Evolutionary conservation across 768 basidiomycete genomes (phyloP).

Genomic region (Suillus bovinus): DNA sequence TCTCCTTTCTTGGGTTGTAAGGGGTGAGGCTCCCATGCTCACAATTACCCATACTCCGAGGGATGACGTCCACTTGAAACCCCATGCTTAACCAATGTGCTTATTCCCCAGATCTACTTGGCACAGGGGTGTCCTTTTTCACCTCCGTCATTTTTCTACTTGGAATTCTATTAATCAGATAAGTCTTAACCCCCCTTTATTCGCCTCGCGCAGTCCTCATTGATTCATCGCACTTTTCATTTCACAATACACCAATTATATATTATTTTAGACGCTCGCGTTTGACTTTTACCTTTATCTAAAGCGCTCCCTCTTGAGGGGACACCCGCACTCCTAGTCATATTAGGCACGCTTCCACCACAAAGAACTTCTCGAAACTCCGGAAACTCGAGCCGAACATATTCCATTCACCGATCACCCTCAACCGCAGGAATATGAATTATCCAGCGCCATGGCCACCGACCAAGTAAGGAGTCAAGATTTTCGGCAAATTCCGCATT

Average conservation of each 20-base stretch:
- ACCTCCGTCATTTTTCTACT: too few relatives aligned
- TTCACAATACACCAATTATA: too few relatives aligned
- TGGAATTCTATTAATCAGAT: too few relatives aligned
- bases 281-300: not conserved
- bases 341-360: not conserved
- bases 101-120: too few relatives aligned
- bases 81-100: too few relatives aligned
- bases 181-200: not conserved
- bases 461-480: too few relatives aligned
- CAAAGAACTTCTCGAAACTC: not conserved
- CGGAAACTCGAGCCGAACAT: not conserved
- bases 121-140: too few relatives aligned
- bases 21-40: too few relatives aligned
- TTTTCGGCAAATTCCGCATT: not conserved
- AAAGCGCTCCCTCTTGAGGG: not conserved
- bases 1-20: slow-evolving; percentile 1
- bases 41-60: too few relatives aligned
- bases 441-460: not conserved
- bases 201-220: slow-evolving; percentile 1
- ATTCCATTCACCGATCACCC: slow-evolving; percentile 4
- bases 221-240: slow-evolving; percentile 3
- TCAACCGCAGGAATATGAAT: slow-evolving; percentile 1
- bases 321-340: not conserved
- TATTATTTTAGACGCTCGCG: too few relatives aligned
- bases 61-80: too few relatives aligned